Conservation (phyloP, 2,329 filamentous ascomycete species). For the Arachnopeziza araneosa region DNA sequence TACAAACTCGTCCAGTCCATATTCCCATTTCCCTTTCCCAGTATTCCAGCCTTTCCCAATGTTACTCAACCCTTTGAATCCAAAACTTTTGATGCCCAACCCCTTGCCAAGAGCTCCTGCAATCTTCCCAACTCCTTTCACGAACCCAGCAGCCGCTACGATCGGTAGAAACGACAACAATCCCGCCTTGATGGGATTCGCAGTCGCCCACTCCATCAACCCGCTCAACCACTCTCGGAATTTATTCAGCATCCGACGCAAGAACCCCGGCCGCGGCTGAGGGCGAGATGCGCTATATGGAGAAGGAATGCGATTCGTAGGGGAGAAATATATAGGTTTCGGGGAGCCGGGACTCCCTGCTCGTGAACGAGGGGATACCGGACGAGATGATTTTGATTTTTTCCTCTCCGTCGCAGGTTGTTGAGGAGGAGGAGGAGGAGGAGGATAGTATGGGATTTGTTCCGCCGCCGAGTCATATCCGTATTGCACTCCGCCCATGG, state of each 20-base stretch:
- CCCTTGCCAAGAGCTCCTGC: constrained; percentile 2
- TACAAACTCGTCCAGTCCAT: constrained; percentile 22
- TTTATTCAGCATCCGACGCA: constrained; percentile 18
- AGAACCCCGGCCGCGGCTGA: constrained; percentile 20
- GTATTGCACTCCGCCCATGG: neutral
- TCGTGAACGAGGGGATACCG: constrained; percentile 1
- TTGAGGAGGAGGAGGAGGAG: neutral
- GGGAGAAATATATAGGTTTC: constrained; percentile 18
- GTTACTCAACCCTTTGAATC: neutral
- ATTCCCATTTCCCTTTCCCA: constrained; percentile 11
- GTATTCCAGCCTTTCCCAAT: neutral
- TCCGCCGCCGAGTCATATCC: neutral
- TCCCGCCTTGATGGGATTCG: constrained; percentile 23
- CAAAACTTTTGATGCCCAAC: constrained; percentile 1
- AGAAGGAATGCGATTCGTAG: constrained; percentile 17
- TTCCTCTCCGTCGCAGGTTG: neutral
- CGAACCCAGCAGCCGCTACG: constrained; percentile 14
- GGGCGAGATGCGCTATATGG: constrained; percentile 25
- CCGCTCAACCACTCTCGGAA: constrained; percentile 13
- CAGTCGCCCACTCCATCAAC: constrained; percentile 17
- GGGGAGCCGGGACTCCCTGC: constrained; percentile 4
- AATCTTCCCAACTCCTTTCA: neutral
- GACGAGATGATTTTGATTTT: constrained; percentile 3
- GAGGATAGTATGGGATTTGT: constrained; percentile 2
- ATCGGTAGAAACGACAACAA: constrained; percentile 22